Base-by-base conservation (phyloP, 1,139 yeast genomes). In the Magnusiomyces clavatus region DNA sequence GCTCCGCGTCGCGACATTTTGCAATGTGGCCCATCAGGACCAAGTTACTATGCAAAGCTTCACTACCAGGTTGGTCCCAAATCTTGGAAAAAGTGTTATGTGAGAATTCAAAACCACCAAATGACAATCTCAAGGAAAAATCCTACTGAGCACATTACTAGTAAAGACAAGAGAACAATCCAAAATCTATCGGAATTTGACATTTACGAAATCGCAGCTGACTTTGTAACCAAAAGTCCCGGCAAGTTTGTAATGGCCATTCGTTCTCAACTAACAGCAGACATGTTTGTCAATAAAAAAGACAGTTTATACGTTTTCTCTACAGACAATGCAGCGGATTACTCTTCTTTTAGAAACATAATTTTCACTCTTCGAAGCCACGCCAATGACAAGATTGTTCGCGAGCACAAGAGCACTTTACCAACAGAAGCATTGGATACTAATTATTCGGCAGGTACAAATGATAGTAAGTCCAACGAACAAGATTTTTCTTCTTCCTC, bases 1-100 rank as follows among this genome's bases (percentile, higher is more conserved):
- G 61, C 60, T 31, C 69, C 70, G 3, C 62, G 70, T 2, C 59
- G 70, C 4, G 70, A 66, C 54, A 57, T 67, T 52, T 51, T 65
- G 41, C 60, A 59, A 29, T 29, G 41, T 41, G 51, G 51, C 20
- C 51, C 51, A 13, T n/a, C 41, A 12, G 51, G 51, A 2, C 51
- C 51, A 17, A 36, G 46, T 16, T 49, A 45, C 41, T 38, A 45
- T 19, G 48, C 51, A 5, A 37, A 42, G n/a, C 40, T 41, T 45
- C 39, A 45, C 14, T 47, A 49, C 31, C 48, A 35, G 12, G 48
- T 45, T 20, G 34, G 46, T 6, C 20, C 50, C 35, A 29, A 34
- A 17, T 34, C 46, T 12, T 60, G 63, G 59, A 51, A 54, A 29
- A 51, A 53, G 49, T 54, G 56, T 17, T 50, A 50, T 43, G 31